Evolutionary conservation across 495 filamentous ascomycete genomes (phyloP).

Genomic region (Echria macrotheca): DNA sequence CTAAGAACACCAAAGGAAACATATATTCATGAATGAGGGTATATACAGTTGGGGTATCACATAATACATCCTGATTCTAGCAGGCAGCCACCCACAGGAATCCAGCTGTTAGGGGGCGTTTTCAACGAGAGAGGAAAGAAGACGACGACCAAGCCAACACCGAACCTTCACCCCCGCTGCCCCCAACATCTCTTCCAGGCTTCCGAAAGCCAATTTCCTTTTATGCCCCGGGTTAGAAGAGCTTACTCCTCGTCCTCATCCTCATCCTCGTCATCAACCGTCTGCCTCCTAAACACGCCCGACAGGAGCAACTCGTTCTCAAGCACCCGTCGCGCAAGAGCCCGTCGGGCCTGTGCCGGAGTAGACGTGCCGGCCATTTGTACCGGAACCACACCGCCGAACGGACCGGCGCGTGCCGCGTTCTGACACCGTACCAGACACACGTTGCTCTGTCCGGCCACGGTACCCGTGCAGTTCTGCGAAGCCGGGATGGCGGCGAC

Average conservation of each 20-base stretch:
- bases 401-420: constrained; percentile 43
- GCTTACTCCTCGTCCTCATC: constrained; percentile 9
- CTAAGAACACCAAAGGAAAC: too few species aligned
- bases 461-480: constrained; percentile 47
- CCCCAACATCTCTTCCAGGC: not conserved
- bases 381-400: constrained; percentile 50
- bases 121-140: too few species aligned
- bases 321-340: constrained; percentile 1
- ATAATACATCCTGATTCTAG: too few species aligned
- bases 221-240: too few species aligned
- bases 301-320: constrained; percentile 6
- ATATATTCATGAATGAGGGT: too few species aligned
- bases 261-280: constrained; percentile 2
- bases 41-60: too few species aligned
- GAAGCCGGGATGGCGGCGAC: constrained; percentile 40
- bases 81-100: too few species aligned
- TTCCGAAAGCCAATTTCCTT: too few species aligned
- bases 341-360: not conserved
- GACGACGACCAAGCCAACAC: too few species aligned
- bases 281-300: constrained; percentile 5
- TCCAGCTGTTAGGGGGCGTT: too few species aligned
- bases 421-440: constrained; percentile 53
- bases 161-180: too few species aligned
- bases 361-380: constrained; percentile 34
- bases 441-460: constrained; percentile 45